Percentiles rank a stretch among this genome's conserved stretches.
Evolutionary conservation across 495 filamentous ascomycete species (phyloP).

Genomic region (Viridothelium virens): DNA sequence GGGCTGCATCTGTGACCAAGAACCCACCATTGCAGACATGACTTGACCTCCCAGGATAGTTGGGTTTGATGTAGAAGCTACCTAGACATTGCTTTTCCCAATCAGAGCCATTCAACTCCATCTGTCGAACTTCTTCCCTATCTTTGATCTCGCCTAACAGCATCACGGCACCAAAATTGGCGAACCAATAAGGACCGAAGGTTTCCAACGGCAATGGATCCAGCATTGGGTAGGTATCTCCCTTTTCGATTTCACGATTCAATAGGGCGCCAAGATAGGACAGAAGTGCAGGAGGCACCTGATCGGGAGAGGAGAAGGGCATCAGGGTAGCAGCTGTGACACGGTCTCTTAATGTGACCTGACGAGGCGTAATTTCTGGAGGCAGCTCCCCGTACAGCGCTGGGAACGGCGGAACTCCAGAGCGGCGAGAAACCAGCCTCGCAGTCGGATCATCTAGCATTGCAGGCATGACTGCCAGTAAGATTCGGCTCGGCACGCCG

Average conservation of each 20-base stretch:
- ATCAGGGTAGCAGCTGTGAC: constrained; percentile 86
- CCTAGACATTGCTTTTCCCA: constrained; percentile 84
- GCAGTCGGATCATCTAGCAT: constrained; percentile 72
- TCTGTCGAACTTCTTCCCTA: constrained; percentile 48
- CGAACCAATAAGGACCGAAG: constrained; percentile 90
- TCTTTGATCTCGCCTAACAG: constrained; percentile 71
- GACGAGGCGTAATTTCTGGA: constrained; percentile 61
- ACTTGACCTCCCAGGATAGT: constrained; percentile 92
- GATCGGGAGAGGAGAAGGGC: constrained; percentile 66
- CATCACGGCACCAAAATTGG: constrained; percentile 92
- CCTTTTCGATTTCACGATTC: constrained; percentile 90
- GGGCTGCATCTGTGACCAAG: constrained; percentile 79
- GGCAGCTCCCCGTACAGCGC: constrained; percentile 57
- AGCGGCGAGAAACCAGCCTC: constrained; percentile 53
- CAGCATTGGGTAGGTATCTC: constrained; percentile 91
- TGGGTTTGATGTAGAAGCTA: constrained; percentile 95
- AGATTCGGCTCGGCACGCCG: not conserved
- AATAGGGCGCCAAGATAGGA: constrained; percentile 77
- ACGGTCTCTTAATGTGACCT: constrained; percentile 82
- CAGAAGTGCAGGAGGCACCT: constrained; percentile 69
- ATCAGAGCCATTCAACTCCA: constrained; percentile 54
- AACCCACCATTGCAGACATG: constrained; percentile 97
- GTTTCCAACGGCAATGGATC: constrained; percentile 64
- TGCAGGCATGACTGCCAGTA: constrained; percentile 58
- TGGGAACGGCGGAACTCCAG: constrained; percentile 57